Percentiles rank a stretch among this genome's conserved stretches.
Conservation (phyloP, 805 yeast species). For the Hanseniaspora hatyaiensis region DNA sequence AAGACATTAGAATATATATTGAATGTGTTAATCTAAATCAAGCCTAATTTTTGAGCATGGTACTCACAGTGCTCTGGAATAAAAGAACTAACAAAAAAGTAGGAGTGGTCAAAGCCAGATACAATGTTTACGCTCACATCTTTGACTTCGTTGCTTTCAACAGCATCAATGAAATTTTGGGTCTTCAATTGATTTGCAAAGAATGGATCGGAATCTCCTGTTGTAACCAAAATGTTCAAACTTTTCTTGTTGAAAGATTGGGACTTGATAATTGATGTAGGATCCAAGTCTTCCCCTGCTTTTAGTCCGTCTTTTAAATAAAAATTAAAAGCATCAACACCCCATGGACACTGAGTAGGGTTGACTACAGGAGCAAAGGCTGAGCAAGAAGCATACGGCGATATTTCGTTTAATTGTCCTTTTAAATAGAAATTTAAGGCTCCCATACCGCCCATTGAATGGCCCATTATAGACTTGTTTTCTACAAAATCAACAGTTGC, state of each 20-base stretch:
- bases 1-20: too few species aligned
- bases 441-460: slow-evolving; percentile 98
- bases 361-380: slow-evolving; percentile 87
- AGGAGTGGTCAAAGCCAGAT: slow-evolving; percentile 84
- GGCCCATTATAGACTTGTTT: slow-evolving; percentile 75
- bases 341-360: slow-evolving; percentile 77
- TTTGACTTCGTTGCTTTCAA: slow-evolving; percentile 45
- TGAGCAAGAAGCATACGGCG: slow-evolving; percentile 55
- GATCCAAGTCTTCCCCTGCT: slow-evolving; percentile 68
- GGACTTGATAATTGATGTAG: slow-evolving; percentile 55
- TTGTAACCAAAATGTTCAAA: slow-evolving; percentile 65
- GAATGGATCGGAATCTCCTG: slow-evolving; percentile 71
- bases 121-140: slow-evolving; percentile 52
- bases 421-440: slow-evolving; percentile 61
- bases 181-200: slow-evolving; percentile 60
- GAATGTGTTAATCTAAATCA: too few species aligned
- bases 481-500: slow-evolving; percentile 46
- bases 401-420: slow-evolving; percentile 42
- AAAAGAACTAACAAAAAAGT: slow-evolving; percentile 71
- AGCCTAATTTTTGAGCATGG: slow-evolving; percentile 57
- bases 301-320: slow-evolving; percentile 42
- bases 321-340: slow-evolving; percentile 66
- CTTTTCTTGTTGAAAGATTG: slow-evolving; percentile 35
- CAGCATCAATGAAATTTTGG: slow-evolving; percentile 50
- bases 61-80: slow-evolving; percentile 73